These are phyloP conservation scores for Eucalyptus curtisii DNA, from an alignment of 345 rosid genomes.

Conservation along the genomic window DNA sequence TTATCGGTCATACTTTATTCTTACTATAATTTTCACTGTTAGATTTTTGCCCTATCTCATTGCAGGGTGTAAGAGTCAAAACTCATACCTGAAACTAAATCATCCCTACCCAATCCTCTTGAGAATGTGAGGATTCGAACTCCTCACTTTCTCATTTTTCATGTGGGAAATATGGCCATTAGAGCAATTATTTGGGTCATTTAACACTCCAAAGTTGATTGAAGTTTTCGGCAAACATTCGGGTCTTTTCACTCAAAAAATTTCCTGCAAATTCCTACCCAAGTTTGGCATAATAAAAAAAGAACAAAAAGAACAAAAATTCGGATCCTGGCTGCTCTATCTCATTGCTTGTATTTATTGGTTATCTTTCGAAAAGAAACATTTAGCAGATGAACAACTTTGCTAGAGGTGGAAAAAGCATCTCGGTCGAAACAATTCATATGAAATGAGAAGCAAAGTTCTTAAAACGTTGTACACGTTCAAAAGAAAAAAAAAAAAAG, in stretches of 20 bases:
- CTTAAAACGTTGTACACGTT: neutral
- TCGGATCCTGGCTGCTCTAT: too few species aligned
- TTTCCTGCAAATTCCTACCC: too few species aligned
- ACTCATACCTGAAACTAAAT: fast-evolving
- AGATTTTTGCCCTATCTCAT: too few species aligned
- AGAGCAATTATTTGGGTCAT: too few species aligned
- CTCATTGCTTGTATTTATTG: neutral
- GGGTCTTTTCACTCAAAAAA: too few species aligned
- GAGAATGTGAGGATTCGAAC: fast-evolving
- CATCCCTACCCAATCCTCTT: fast-evolving
- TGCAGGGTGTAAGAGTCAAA: too few species aligned
- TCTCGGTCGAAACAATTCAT: neutral
- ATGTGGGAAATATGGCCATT: too few species aligned
- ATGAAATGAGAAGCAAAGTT: neutral
- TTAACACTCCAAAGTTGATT: too few species aligned
- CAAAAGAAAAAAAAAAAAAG: neutral
- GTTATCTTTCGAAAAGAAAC: neutral
- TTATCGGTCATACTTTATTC: fast-evolving
- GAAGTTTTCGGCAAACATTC: too few species aligned
- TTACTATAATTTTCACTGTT: fast-evolving
- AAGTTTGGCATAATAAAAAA: too few species aligned
- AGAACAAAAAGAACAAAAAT: too few species aligned
- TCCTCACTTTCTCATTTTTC: too few species aligned
- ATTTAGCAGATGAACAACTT: neutral
- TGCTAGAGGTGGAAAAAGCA: neutral